A percentile compares a stretch with the other conserved stretches of the same genome.
phyloP scores from a whole-genome alignment of 345 rosid species.

The Excoecaria cochinchinensis region DNA sequence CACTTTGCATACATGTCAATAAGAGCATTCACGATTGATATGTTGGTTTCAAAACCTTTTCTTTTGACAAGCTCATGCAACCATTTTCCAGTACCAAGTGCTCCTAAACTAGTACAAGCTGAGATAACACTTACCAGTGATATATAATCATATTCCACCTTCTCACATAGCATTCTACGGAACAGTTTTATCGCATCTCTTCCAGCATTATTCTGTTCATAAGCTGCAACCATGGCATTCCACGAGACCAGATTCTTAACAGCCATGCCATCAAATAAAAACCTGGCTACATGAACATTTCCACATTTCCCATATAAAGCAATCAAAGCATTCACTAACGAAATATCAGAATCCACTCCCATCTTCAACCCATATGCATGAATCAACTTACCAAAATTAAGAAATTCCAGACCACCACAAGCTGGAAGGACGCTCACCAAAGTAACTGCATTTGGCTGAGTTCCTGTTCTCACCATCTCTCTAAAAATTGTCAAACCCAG shows the following conservation, averaged over 20 bases:
- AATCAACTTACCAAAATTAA: slow-evolving; percentile 3
- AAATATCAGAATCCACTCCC: slow-evolving; percentile 1
- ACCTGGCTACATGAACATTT: background rate
- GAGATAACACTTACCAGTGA: slow-evolving; percentile 10
- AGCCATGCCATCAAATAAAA: slow-evolving; percentile 10
- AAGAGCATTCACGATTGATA: slow-evolving; percentile 8
- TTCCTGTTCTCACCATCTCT: slow-evolving; percentile 10
- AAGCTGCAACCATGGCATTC: slow-evolving; percentile 13
- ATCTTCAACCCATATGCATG: slow-evolving; percentile 1
- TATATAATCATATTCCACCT: slow-evolving; percentile 13
- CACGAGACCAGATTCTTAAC: slow-evolving; percentile 10
- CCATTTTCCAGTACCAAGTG: slow-evolving; percentile 14
- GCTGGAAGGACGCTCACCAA: slow-evolving; percentile 14
- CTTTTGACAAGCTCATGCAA: slow-evolving; percentile 7
- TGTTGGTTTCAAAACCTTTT: slow-evolving; percentile 3
- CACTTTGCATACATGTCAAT: slow-evolving; percentile 10
- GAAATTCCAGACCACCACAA: background rate
- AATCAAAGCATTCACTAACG: slow-evolving; percentile 3
- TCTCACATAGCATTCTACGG: slow-evolving; percentile 3
- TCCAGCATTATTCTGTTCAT: slow-evolving; percentile 7
- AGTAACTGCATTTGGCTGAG: slow-evolving; percentile 8
- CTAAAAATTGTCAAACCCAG: slow-evolving; percentile 2
- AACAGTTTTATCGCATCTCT: slow-evolving; percentile 12
- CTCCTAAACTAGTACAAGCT: slow-evolving; percentile 11
- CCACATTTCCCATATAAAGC: slow-evolving; percentile 16